Conservation (phyloP, 1,139 yeast genomes). For the Hansenula sp. region DNA sequence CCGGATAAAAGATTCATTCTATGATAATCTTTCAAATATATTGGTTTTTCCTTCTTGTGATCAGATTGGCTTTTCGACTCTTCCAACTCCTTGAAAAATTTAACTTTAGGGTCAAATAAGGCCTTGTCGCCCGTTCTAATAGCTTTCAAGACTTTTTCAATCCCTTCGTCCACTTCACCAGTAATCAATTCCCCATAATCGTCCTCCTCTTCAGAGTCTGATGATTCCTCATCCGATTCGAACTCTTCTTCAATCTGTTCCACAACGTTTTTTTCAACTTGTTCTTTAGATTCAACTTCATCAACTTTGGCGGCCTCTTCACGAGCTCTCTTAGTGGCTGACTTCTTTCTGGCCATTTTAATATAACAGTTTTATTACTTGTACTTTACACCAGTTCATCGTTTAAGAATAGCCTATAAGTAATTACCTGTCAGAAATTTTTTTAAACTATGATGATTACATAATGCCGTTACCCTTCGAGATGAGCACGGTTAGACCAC, state of each 20-base stretch:
- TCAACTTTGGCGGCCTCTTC: constrained; percentile 36
- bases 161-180: constrained; percentile 78
- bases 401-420: no score
- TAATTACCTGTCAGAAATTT: not conserved
- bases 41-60: constrained; percentile 59
- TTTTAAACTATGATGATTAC: not conserved
- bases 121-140: constrained; percentile 63
- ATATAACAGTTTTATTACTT: no score
- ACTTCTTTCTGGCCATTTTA: constrained; percentile 85
- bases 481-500: not conserved
- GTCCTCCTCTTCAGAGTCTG: constrained; percentile 75
- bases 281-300: constrained; percentile 13
- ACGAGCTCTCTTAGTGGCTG: constrained; percentile 74
- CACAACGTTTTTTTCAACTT: constrained; percentile 4
- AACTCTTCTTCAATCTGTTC: constrained; percentile 13
- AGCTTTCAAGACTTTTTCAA: constrained; percentile 66
- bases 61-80: constrained; percentile 26
- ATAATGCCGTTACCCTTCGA: not conserved
- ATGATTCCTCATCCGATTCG: constrained; percentile 10
- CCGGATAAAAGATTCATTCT: constrained; percentile 73
- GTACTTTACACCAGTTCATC: no score
- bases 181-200: constrained; percentile 88
- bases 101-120: constrained; percentile 61
- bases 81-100: constrained; percentile 68
- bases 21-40: constrained; percentile 89